Evolutionary conservation across 768 basidiomycete species (phyloP).

Genomic region (Cantharellus cinnabarinus): DNA sequence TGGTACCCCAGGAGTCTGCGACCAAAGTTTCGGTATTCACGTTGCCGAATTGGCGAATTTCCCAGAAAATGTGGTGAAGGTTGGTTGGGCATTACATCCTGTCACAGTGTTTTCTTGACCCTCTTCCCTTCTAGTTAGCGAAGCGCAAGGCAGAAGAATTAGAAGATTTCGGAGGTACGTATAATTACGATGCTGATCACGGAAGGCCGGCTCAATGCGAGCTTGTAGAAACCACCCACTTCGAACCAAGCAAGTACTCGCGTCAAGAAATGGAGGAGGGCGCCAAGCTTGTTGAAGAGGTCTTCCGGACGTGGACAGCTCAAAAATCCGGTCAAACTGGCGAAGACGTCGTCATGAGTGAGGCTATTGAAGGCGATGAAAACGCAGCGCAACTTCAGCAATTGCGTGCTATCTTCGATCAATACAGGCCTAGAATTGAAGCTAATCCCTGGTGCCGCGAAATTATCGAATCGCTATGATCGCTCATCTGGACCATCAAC

Average conservation of each 20-base stretch:
- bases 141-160: constrained; percentile 81
- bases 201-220: background rate
- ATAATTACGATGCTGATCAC: background rate
- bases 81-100: constrained; percentile 15
- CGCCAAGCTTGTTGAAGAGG: constrained; percentile 54
- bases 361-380: constrained; percentile 6
- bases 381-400: constrained; percentile 23
- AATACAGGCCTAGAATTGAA: constrained; percentile 50
- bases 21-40: constrained; percentile 97
- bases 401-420: constrained; percentile 40
- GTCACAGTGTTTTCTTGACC: background rate
- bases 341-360: constrained; percentile 29
- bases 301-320: constrained; percentile 47
- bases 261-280: constrained; percentile 56
- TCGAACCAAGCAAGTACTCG: constrained; percentile 23
- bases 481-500: too few relatives aligned
- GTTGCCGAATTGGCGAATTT: constrained; percentile 97
- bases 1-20: constrained; percentile 47
- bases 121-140: constrained; percentile 36
- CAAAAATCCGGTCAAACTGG: constrained; percentile 14
- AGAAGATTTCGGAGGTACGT: constrained; percentile 53
- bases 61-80: constrained; percentile 82
- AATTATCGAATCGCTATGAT: constrained; percentile 26
- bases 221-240: background rate
- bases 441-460: constrained; percentile 59